Base-by-base conservation (phyloP, 352 stramenopile species). In the Saprolegnia parasitica region DNA sequence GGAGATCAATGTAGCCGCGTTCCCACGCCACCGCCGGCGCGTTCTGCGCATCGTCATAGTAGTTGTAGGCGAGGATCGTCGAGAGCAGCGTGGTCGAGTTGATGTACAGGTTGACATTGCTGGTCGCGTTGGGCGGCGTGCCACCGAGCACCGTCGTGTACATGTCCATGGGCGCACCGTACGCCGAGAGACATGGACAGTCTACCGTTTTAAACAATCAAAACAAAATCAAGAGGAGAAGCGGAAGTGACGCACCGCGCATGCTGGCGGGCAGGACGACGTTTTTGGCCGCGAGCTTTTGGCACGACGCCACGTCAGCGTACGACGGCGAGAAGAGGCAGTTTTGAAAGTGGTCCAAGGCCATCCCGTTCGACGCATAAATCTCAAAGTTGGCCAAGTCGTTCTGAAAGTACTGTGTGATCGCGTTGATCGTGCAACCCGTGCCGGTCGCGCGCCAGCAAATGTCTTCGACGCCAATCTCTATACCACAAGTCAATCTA, bases 361-460 rank as follows among this genome's bases (percentile, higher is more conserved):
- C 78, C 0, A 86, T 24, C 0, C 70, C 74, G 52, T 86, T 71
- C 40, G 78, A 70, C 23, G 80, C 77, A 46, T 89, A 89, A 32
- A 87, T 76, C 16, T 81, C 76, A 58, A 87, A 89, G 60, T 83
- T 74, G 9, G 82, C 74, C 65, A 85, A 72, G 6, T 73, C 72
- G 70, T 89, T 87, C 71, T 89, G 81, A 65, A 84, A 89, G 70
- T 82, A 87, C 71, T 89, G 79, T 0, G 79, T 87, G 71, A 89
- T 87, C 37, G 79, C 71, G 40, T 83, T 81, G 26, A 87, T 71
- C 4, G 78, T 81, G 61, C 81, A 88, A 6, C n/a, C 64, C 1
- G 78, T 85, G 24, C 81, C 78, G 16, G 81, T 89, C 13, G 74
- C 75, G 49, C 80, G 81, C 74, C 78, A 83, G 70, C 80, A 88